Evolutionary conservation across 2,329 filamentous ascomycete genomes (phyloP).

Genomic region (Thelonectria discophora): DNA sequence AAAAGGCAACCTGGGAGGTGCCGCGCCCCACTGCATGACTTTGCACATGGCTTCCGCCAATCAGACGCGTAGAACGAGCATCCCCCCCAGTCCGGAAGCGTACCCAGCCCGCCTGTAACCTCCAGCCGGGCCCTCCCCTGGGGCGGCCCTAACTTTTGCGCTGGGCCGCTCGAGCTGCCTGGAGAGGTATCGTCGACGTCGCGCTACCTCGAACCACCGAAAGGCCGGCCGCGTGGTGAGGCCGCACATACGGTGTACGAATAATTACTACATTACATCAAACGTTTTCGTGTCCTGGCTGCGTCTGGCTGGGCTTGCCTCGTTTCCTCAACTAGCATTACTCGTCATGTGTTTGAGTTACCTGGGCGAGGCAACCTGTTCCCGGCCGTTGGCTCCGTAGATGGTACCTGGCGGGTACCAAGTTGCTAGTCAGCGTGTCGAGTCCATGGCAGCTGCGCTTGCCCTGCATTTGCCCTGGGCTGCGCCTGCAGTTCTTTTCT

Average conservation of each 20-base stretch:
- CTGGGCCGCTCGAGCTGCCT: conserved; percentile 1
- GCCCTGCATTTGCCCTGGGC: not conserved
- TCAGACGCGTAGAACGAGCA: not conserved
- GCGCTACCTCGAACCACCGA: not conserved
- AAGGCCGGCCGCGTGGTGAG: conserved; percentile 15
- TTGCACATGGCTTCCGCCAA: conserved; percentile 12
- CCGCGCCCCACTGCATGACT: conserved; percentile 5
- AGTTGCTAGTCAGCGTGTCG: not conserved
- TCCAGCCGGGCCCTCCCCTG: not conserved
- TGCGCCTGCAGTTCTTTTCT: not conserved
- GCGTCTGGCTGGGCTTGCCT: not conserved
- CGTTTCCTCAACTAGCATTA: not conserved
- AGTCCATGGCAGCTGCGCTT: too few relatives aligned
- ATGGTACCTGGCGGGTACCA: not conserved
- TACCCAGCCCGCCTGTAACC: conserved; percentile 18
- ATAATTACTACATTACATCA: not conserved
- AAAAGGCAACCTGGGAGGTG: not conserved
- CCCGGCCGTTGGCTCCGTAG: not conserved
- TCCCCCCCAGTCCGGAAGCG: conserved; percentile 12
- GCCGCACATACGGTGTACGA: conserved; percentile 4
- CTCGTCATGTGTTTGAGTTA: not conserved
- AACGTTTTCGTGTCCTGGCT: not conserved
- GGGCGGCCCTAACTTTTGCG: conserved; percentile 15
- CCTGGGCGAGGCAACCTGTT: not conserved
- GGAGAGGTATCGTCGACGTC: conserved; percentile 13